Percentiles rank a stretch among this genome's conserved stretches.
Evolutionary conservation across 2,329 filamentous ascomycete genomes (phyloP).

Genomic region (Fusarium sp.): DNA sequence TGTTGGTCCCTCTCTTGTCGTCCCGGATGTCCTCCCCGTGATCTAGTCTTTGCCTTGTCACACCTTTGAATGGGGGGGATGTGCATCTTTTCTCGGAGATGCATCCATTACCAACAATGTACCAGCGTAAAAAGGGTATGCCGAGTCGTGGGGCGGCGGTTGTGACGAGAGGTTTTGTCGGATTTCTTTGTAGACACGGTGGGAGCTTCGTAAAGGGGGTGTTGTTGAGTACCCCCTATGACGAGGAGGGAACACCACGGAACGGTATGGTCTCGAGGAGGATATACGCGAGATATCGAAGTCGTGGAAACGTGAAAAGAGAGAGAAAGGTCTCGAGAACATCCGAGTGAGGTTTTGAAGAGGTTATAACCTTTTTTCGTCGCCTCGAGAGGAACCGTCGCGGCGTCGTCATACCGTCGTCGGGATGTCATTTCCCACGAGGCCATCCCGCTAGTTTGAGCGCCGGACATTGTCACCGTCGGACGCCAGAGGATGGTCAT

Average conservation of each 20-base stretch:
- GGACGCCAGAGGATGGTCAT: constrained; percentile 23
- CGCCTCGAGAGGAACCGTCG: neutral
- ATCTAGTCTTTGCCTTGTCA: constrained; percentile 20
- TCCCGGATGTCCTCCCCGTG: constrained; percentile 28
- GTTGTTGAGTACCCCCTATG: constrained; percentile 9
- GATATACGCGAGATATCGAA: neutral
- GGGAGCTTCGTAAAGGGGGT: constrained; percentile 26
- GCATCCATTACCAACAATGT: neutral
- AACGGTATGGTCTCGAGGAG: neutral
- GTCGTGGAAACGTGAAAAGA: neutral
- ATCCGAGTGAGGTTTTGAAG: neutral
- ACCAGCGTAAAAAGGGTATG: neutral
- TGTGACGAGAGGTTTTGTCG: constrained; percentile 17
- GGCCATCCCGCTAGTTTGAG: neutral
- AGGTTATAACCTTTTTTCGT: neutral
- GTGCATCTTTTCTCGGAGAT: neutral
- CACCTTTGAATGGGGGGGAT: neutral
- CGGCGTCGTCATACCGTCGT: neutral
- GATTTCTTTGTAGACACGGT: constrained; percentile 15
- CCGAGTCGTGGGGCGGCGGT: constrained; percentile 24
- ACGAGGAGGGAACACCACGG: neutral
- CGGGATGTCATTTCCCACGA: constrained; percentile 3
- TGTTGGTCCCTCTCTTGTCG: neutral
- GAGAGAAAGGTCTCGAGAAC: neutral
- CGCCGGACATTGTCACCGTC: neutral